Conservation (phyloP, 2,329 filamentous ascomycete species). For the Scedosporium boydii region DNA sequence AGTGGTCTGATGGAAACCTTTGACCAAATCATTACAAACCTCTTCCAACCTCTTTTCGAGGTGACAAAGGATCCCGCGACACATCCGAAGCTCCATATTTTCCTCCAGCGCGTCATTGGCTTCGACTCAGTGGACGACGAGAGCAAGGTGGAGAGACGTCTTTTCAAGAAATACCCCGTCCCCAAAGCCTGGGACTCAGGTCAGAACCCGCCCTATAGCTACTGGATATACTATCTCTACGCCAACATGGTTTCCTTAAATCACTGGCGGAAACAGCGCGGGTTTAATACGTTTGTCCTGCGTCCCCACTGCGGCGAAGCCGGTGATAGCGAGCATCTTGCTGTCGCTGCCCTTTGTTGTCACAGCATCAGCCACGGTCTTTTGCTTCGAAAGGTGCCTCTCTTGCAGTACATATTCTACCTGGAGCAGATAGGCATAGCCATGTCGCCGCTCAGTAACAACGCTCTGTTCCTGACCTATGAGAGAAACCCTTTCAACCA, state of each 20-base stretch:
- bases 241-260: slow-evolving; percentile 92
- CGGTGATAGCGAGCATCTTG: slow-evolving; percentile 91
- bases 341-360: slow-evolving; percentile 81
- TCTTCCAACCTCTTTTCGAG: slow-evolving; percentile 91
- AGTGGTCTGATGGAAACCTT: slow-evolving; percentile 80
- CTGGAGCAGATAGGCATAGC: slow-evolving; percentile 96
- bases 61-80: slow-evolving; percentile 79
- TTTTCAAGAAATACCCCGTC: slow-evolving; percentile 93
- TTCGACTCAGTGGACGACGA: slow-evolving; percentile 98
- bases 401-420: slow-evolving; percentile 96
- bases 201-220: slow-evolving; percentile 96
- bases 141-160: slow-evolving; percentile 85
- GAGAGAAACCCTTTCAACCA: slow-evolving; percentile 93
- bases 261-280: slow-evolving; percentile 77
- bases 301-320: slow-evolving; percentile 95
- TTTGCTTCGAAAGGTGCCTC: slow-evolving; percentile 81
- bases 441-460: slow-evolving; percentile 99
- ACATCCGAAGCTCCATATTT: slow-evolving; percentile 89
- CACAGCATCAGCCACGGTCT: slow-evolving; percentile 97
- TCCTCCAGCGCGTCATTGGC: slow-evolving; percentile 88
- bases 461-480: slow-evolving; percentile 90
- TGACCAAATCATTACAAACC: slow-evolving; percentile 80
- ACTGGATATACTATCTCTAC: slow-evolving; percentile 98
- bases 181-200: slow-evolving; percentile 82
- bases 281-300: slow-evolving; percentile 91